Conservation (phyloP, 2,329 filamentous ascomycete species). For the Venturia nashicola region DNA sequence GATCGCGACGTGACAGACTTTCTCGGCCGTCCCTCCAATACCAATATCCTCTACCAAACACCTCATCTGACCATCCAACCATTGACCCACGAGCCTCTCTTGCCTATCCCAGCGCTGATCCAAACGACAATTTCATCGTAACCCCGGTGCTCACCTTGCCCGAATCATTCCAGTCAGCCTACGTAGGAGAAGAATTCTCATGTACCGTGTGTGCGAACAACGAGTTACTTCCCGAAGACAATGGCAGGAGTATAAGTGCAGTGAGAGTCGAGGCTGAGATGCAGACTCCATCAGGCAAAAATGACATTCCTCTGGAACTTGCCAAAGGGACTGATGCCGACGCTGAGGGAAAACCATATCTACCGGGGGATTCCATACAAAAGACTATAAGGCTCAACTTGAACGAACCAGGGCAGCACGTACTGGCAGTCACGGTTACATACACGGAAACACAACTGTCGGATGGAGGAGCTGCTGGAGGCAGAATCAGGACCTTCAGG, state of each 20-base stretch:
- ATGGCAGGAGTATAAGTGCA: constrained; percentile 48
- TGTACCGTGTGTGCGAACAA: constrained; percentile 97
- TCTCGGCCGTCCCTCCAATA: constrained; percentile 68
- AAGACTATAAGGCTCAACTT: constrained; percentile 75
- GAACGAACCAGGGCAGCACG: constrained; percentile 88
- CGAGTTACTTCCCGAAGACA: constrained; percentile 41
- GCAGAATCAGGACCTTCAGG: constrained; percentile 65
- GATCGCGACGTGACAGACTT: constrained; percentile 42
- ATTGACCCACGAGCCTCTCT: constrained; percentile 55
- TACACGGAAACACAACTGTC: constrained; percentile 74
- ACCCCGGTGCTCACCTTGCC: constrained; percentile 65
- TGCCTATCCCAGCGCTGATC: constrained; percentile 48
- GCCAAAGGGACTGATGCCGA: constrained; percentile 27
- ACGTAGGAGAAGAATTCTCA: constrained; percentile 88
- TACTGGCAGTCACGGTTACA: constrained; percentile 82
- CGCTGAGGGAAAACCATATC: constrained; percentile 24
- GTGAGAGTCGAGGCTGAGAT: constrained; percentile 84
- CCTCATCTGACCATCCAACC: constrained; percentile 28
- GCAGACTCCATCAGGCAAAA: constrained; percentile 73
- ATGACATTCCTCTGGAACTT: constrained; percentile 43
- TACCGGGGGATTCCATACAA: constrained; percentile 59
- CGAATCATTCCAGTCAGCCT: constrained; percentile 83
- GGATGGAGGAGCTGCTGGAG: constrained; percentile 23
- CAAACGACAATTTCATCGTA: constrained; percentile 34
- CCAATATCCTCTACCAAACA: constrained; percentile 52